Evolutionary conservation across 768 basidiomycete species (phyloP).

Genomic region (Suillus paluster): DNA sequence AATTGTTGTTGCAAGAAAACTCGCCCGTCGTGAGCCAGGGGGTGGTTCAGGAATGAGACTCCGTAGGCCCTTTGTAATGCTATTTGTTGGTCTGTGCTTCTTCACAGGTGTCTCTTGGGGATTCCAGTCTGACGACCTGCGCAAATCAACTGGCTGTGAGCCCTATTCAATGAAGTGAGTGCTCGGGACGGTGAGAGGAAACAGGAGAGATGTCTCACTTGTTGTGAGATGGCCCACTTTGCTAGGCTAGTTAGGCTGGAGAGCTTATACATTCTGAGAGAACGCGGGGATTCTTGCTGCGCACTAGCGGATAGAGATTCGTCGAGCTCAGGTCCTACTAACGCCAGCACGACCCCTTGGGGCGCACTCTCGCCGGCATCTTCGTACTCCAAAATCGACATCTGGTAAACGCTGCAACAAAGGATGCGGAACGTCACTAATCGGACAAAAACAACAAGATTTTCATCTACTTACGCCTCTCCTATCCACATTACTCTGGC

Average conservation of each 20-base stretch:
- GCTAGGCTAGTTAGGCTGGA: constrained; percentile 75
- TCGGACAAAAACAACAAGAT: background rate
- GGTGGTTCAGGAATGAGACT: constrained; percentile 55
- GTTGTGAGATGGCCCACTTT: constrained; percentile 72
- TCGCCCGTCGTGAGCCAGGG: constrained; percentile 29
- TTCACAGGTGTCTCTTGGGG: constrained; percentile 49
- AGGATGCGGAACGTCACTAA: background rate
- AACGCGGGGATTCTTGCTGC: constrained; percentile 58
- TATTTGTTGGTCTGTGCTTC: constrained; percentile 56
- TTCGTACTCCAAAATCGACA: constrained; percentile 71
- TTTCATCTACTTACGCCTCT: constrained; percentile 58
- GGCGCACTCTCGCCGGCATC: constrained; percentile 59
- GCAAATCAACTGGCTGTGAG: constrained; percentile 62
- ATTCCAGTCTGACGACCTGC: constrained; percentile 54
- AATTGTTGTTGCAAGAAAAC: constrained; percentile 36
- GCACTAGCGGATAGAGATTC: constrained; percentile 42
- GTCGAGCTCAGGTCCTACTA: constrained; percentile 68
- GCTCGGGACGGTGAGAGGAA: constrained; percentile 13
- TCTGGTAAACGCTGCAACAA: constrained; percentile 67
- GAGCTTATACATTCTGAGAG: constrained; percentile 84
- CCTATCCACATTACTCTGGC: constrained; percentile 74
- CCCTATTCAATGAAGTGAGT: constrained; percentile 42
- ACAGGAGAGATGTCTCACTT: constrained; percentile 44
- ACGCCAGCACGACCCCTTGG: constrained; percentile 76
- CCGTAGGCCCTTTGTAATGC: constrained; percentile 67